Base-by-base conservation (phyloP, 441 rosid species). In the Populus hybrid region DNA sequence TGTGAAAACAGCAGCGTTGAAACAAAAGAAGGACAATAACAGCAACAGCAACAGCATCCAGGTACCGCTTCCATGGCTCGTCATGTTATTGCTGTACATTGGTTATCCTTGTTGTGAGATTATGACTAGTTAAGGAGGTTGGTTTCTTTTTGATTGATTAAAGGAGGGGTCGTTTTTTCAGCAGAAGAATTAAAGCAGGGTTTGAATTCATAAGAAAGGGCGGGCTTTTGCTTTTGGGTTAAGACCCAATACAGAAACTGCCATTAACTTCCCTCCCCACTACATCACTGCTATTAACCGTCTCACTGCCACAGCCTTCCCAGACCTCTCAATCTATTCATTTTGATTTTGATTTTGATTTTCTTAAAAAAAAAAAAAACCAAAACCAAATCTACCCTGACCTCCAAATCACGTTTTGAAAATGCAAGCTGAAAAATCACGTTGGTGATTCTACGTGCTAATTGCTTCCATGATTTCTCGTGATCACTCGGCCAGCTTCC, bases 21-120 rank as follows among this genome's bases (percentile, higher is more conserved):
- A 82, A 63, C 74, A 75, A 42, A 79, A 11, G 40, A 71, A 26
- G 28, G 18, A 79, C 70, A 79, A 35, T 28, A 80, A 7, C 42
- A 80, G 57, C 57, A 80, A 7, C 42, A 80, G 57, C 57, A 4
- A 14, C 57, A 46, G 57, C 57, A 46, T 11, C 57, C 57, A 12
- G 57, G 7, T 4, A 46, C 57, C 57, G 1, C 4, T 46, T 46
- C 19, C 57, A 14, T 1, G 57, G 57, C 6, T 46, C 19, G 19
- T 14, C 57, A 14, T 46, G 57, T 40, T 40, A 10, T 40, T 40
- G 46, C 1, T 40, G 46, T 46, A 12, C 19, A 14, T 14, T 14
- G 6, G 18, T 1, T 14, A 14, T 46, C 19, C 19, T 46, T 46
- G 19, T 46, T 4, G 18, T 46, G 19, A 46, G 57, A 46, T 14